Evolutionary conservation across 2,329 filamentous ascomycete genomes (phyloP).

Genomic region (Teratosphaeria epicoccoides): DNA sequence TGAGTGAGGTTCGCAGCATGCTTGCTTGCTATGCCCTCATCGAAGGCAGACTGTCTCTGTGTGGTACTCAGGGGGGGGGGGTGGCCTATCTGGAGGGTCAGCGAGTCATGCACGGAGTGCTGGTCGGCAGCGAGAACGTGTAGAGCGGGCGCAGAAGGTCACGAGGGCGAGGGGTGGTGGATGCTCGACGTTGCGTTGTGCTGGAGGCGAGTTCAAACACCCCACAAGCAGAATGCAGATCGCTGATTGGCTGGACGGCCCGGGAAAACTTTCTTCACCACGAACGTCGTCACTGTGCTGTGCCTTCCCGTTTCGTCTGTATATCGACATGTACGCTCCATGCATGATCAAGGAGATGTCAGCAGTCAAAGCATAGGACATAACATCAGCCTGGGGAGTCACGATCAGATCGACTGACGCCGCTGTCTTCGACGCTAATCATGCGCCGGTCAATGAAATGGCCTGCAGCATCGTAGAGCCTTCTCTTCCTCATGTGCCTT

Average conservation of each 20-base stretch:
- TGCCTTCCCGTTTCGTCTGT: neutral
- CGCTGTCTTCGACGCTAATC: no score
- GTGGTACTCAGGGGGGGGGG: no score
- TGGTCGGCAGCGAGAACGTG: neutral
- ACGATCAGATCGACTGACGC: no score
- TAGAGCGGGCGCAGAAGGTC: neutral
- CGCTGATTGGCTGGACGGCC: neutral
- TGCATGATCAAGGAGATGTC: neutral
- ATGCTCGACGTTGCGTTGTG: neutral
- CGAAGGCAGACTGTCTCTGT: constrained; percentile 1
- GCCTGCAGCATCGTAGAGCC: no score
- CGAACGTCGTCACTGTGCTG: neutral
- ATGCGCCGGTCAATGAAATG: no score
- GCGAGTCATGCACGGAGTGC: neutral
- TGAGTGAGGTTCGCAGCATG: constrained; percentile 64
- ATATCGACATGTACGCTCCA: neutral
- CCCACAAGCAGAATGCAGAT: neutral
- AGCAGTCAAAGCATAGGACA: neutral
- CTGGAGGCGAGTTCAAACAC: neutral
- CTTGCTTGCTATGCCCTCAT: constrained; percentile 31
- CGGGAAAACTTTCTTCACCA: neutral
- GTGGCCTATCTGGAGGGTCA: neutral
- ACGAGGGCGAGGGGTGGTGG: neutral
- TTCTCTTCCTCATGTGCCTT: no score
- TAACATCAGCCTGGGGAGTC: neutral